Base-by-base conservation (phyloP, 2,329 filamentous ascomycete species). In the Phialemonium atrogriseum region DNA sequence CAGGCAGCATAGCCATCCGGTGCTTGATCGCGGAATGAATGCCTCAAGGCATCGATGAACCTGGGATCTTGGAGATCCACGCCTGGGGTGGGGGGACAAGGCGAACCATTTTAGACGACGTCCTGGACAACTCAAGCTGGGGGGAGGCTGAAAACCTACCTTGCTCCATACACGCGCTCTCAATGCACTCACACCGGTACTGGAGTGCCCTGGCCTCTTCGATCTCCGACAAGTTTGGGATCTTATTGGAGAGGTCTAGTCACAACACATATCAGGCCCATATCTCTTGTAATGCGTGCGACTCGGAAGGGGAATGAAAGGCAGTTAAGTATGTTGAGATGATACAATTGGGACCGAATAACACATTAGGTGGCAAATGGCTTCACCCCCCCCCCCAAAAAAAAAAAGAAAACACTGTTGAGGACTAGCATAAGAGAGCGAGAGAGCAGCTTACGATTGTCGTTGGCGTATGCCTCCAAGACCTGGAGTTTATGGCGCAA, bases 111-210 rank as follows among this genome's bases (percentile, higher is more conserved):
- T 33, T 21, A 30, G 28, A 26, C 23, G 12, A 24, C 19, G 12
- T 26, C 13, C n/a, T 10, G 13, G 7, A 23, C 11, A 17, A 12
- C 31, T 29, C 32, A 16, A 16, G 23, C 29, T 15, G 18, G 24
- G 30, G 22, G 30, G 24, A 15, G 19, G 24, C 23, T 30, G 21
- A 12, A 13, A 25, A 45, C 59, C 27, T 57, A 68, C 64, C 64
- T 52, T 62, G 53, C 12, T 66, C 61, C 38, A 70, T 48, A 44
- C 69, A 68, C 34, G 62, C 63, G 31, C 58, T 58, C 45, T 75
- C 69, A 33, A 76, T 64, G 48, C 68, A 72, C 52, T 76, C 71
- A 52, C 70, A 74, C 41, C 65, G 66, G 44, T 75, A 71, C 48
- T 76, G 71, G 32, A 75, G 52, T 22, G 62, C 59, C 34, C 71